Percentiles rank a stretch among this genome's conserved stretches.
Conservation (phyloP, 257 asterid species). For the Paraleonurus japonicus region DNA sequence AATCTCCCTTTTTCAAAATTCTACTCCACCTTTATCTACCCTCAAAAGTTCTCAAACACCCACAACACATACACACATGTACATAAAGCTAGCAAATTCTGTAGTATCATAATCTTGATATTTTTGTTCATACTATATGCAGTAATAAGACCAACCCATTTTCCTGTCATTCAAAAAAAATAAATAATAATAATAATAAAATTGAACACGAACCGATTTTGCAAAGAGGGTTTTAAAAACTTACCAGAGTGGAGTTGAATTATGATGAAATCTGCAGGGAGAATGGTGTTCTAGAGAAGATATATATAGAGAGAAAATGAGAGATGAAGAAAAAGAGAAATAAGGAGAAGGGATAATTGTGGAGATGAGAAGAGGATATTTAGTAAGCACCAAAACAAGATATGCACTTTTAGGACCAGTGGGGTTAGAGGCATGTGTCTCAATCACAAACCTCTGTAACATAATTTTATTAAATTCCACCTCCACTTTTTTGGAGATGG, state of each 20-base stretch:
- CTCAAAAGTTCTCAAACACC: neutral
- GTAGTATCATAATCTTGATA: neutral
- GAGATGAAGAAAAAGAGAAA: neutral
- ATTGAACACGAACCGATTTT: neutral
- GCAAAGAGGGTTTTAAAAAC: conserved; percentile 22
- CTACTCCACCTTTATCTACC: conserved; percentile 29
- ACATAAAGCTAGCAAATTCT: neutral
- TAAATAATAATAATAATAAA: too few relatives aligned
- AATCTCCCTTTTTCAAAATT: conserved; percentile 20
- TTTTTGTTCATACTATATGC: too few relatives aligned
- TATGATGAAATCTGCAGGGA: conserved; percentile 5
- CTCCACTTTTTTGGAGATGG: neutral
- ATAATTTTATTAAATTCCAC: neutral
- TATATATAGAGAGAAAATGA: neutral
- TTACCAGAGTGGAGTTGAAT: conserved; percentile 18
- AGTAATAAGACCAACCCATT: neutral
- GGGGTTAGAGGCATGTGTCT: conserved; percentile 18
- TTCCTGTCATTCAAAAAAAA: neutral
- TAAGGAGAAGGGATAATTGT: conserved; percentile 30
- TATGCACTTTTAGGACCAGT: conserved; percentile 40
- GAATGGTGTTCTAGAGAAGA: neutral
- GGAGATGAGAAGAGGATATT: conserved; percentile 47
- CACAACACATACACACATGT: neutral
- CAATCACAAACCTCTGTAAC: neutral
- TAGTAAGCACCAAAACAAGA: conserved; percentile 42